phyloP scores from a whole-genome alignment of 2,329 filamentous ascomycete genomes.

The Hymenoscyphus occultus region DNA sequence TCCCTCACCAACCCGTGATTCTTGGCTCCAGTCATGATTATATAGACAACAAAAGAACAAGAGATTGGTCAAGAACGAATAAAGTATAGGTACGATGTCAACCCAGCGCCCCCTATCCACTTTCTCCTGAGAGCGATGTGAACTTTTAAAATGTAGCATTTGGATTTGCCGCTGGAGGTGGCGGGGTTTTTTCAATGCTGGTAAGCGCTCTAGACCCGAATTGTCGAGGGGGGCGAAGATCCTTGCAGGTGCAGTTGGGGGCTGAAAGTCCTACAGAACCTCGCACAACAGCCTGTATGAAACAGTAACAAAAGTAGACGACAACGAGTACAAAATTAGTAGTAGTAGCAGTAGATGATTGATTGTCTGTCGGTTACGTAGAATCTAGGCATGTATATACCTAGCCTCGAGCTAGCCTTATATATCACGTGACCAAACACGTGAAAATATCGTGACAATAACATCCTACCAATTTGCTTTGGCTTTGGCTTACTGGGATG shows the following conservation, averaged over 20 bases:
- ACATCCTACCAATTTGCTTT: no score
- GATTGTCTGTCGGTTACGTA: no score
- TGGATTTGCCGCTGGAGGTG: not conserved
- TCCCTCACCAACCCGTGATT: not conserved
- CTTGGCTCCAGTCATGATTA: not conserved
- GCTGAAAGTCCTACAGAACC: not conserved
- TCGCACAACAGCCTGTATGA: not conserved
- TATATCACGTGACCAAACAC: no score
- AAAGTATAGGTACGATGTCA: not conserved
- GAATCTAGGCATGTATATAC: no score
- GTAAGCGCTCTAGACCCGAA: conserved; percentile 4
- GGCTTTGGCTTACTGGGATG: no score
- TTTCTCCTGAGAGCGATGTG: not conserved
- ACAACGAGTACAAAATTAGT: no score
- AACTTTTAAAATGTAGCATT: not conserved
- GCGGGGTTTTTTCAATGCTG: not conserved
- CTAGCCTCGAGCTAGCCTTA: no score
- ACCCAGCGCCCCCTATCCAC: not conserved
- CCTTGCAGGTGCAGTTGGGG: conserved; percentile 3
- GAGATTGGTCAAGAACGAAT: not conserved
- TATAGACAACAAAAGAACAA: not conserved
- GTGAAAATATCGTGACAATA: no score
- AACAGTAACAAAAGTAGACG: no score
- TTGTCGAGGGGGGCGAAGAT: conserved; percentile 8
- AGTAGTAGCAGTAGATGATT: no score